Conservation (phyloP, 2,329 filamentous ascomycete species). For the Daldinia sp. region DNA sequence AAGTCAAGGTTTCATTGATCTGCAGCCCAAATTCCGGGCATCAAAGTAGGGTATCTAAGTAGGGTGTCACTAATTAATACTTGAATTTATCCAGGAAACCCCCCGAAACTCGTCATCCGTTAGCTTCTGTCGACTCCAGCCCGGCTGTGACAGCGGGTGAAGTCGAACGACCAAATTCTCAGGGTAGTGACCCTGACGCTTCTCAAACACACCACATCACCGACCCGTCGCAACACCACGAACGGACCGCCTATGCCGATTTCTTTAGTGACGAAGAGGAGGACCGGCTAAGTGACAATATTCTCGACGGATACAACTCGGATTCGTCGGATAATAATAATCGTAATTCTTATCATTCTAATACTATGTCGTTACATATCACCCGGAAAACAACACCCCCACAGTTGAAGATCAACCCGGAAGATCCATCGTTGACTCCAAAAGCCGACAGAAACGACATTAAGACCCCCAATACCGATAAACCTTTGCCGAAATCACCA, state of each 20-base stretch:
- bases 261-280: constrained; percentile 55
- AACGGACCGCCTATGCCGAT: constrained; percentile 57
- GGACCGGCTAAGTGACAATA: constrained; percentile 51
- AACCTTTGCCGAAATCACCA: constrained; percentile 67
- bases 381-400: constrained; percentile 64
- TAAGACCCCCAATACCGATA: constrained; percentile 62
- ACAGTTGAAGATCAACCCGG: constrained; percentile 63
- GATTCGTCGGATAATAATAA: constrained; percentile 55
- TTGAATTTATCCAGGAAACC: constrained; percentile 48
- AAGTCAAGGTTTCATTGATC: constrained; percentile 51
- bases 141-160: constrained; percentile 48
- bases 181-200: constrained; percentile 57
- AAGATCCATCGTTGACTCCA: constrained; percentile 51
- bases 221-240: constrained; percentile 60
- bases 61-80: constrained; percentile 43
- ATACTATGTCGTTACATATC: constrained; percentile 62
- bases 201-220: constrained; percentile 59
- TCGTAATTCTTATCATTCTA: constrained; percentile 55
- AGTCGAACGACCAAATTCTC: constrained; percentile 45
- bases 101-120: constrained; percentile 42
- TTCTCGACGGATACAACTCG: constrained; percentile 52
- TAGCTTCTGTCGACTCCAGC: constrained; percentile 40
- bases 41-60: constrained; percentile 19
- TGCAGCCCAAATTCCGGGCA: constrained; percentile 46
- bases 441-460: constrained; percentile 46